These are phyloP conservation scores for Aspergillus nanangensis DNA, from an alignment of 495 filamentous ascomycete species.

Conservation along the genomic window DNA sequence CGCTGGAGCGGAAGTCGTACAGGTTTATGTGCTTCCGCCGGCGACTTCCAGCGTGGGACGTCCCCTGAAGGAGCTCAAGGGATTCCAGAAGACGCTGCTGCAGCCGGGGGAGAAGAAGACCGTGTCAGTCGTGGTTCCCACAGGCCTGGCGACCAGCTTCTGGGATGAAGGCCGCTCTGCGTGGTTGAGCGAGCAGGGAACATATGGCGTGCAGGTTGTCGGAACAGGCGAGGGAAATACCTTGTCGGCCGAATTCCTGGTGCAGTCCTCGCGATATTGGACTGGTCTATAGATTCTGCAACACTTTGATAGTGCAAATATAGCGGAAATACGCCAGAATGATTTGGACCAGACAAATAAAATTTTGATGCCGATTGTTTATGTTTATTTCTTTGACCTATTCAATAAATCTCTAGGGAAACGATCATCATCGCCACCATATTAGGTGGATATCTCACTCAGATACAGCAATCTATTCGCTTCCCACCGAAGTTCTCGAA, in stretches of 20 bases:
- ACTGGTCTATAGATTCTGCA: neutral
- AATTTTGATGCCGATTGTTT: neutral
- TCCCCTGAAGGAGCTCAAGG: conserved; percentile 19
- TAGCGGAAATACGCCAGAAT: too few relatives aligned
- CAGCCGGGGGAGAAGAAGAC: neutral
- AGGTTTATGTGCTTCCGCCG: conserved; percentile 11
- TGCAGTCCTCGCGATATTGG: neutral
- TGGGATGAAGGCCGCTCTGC: neutral
- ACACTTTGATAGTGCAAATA: neutral
- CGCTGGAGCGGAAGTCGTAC: conserved; percentile 12
- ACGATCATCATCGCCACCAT: too few relatives aligned
- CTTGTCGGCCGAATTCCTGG: neutral
- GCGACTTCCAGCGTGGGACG: conserved; percentile 7
- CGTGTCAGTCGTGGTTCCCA: neutral
- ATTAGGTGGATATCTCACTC: too few relatives aligned
- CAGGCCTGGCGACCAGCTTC: neutral
- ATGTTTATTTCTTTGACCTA: too few relatives aligned
- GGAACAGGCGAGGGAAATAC: neutral
- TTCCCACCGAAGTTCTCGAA: too few relatives aligned
- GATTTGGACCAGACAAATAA: too few relatives aligned
- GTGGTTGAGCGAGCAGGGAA: neutral
- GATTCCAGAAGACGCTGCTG: conserved; percentile 14
- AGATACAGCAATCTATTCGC: too few relatives aligned
- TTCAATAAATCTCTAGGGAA: too few relatives aligned
- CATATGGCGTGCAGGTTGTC: neutral